Conservation (phyloP, 441 rosid genomes). For the Melastoma candidum region DNA sequence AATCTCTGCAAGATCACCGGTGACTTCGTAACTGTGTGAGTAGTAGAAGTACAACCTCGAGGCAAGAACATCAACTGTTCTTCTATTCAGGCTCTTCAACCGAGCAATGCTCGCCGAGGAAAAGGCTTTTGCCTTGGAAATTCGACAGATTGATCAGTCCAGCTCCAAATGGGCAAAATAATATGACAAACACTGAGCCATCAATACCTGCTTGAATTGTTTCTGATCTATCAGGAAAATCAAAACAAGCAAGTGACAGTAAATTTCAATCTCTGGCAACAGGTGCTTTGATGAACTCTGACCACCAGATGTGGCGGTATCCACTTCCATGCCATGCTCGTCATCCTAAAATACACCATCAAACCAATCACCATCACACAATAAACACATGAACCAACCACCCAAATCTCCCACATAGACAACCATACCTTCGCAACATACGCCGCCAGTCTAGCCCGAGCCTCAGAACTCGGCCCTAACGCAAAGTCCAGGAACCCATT, state of each 20-base stretch:
- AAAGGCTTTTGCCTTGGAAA: constrained; percentile 51
- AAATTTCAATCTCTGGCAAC: constrained; percentile 45
- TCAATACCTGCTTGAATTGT: constrained; percentile 41
- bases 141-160: too few relatives aligned
- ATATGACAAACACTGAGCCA: neutral
- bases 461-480: constrained; percentile 35
- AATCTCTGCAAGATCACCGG: constrained; percentile 63
- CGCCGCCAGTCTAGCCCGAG: constrained; percentile 27
- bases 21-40: constrained; percentile 65
- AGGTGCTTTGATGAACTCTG: constrained; percentile 31
- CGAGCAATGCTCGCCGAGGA: constrained; percentile 55
- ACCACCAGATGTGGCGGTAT: constrained; percentile 30
- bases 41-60: constrained; percentile 66
- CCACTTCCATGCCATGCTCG: constrained; percentile 53
- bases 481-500: constrained; percentile 37
- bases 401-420: neutral
- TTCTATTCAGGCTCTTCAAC: constrained; percentile 47
- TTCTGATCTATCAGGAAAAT: constrained; percentile 52
- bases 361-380: neutral
- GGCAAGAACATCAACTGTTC: constrained; percentile 68
- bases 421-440: constrained; percentile 36
- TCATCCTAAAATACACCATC: constrained; percentile 23
- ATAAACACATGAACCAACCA: neutral
- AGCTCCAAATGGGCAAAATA: constrained; percentile 1
- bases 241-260: constrained; percentile 40